Percentiles rank a stretch among this genome's conserved stretches.
phyloP scores from a whole-genome alignment of 225 moss, liverwort and hornwort genomes.

The Antitrichia curtipendula region DNA sequence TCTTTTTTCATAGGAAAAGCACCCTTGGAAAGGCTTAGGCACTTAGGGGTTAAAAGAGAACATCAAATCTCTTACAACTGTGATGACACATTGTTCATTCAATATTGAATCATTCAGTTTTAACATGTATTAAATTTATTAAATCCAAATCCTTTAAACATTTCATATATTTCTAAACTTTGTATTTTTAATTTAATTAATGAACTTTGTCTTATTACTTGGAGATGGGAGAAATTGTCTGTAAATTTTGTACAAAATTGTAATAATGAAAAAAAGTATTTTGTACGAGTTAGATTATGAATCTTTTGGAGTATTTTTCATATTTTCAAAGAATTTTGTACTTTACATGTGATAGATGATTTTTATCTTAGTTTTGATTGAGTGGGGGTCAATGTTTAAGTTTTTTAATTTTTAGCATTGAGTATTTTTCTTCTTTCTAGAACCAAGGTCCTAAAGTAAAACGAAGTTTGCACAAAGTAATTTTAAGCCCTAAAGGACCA shows the following conservation, averaged over 20 bases:
- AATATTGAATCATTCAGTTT: background rate
- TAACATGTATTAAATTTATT: background rate
- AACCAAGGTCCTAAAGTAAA: background rate
- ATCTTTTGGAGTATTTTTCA: background rate
- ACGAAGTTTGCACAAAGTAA: too few species aligned
- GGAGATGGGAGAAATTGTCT: background rate
- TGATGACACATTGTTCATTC: background rate
- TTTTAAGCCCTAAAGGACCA: too few species aligned
- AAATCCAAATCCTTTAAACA: background rate
- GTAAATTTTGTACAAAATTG: background rate
- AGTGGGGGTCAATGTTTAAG: accelerated
- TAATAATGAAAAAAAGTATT: background rate
- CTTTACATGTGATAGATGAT: background rate
- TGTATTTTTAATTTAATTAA: background rate
- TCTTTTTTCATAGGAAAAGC: too few species aligned
- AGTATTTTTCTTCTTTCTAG: background rate
- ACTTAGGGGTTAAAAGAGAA: too few species aligned
- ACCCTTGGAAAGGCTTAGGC: too few species aligned
- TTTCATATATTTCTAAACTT: background rate
- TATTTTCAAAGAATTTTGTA: background rate
- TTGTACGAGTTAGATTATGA: background rate
- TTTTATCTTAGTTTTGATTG: background rate
- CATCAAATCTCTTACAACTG: background rate
- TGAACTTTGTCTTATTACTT: background rate
- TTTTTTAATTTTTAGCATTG: background rate